These are phyloP conservation scores for Haemoproteus tartakovskyi DNA, from an alignment of 169 alveolate genomes.

Conservation along the genomic window DNA sequence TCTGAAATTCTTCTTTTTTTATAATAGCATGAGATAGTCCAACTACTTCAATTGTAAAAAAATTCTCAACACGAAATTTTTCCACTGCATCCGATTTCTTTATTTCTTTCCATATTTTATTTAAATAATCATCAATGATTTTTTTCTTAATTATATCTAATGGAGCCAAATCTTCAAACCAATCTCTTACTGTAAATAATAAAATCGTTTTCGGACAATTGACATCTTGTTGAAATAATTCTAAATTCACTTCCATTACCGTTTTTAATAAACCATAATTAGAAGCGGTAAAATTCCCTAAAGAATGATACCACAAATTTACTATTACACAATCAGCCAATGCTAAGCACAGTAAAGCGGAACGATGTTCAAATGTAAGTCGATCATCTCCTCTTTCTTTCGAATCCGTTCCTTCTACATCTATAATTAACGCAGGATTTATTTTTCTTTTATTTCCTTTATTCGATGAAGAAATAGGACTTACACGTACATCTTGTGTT, in stretches of 20 bases:
- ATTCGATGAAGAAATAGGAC: too few species aligned
- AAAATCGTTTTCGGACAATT: slow-evolving; percentile 12
- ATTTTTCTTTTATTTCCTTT: not conserved
- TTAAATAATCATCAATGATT: slow-evolving; percentile 75
- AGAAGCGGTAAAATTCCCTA: slow-evolving; percentile 87
- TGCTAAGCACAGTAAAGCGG: slow-evolving; percentile 87
- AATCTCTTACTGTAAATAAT: slow-evolving; percentile 77
- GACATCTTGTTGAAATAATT: slow-evolving; percentile 70
- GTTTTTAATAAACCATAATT: slow-evolving; percentile 87
- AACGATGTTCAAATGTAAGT: slow-evolving; percentile 87
- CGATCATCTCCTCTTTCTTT: slow-evolving; percentile 86
- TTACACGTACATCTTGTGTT: too few species aligned
- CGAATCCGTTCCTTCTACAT: slow-evolving; percentile 90
- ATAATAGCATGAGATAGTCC: slow-evolving; percentile 81
- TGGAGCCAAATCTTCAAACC: slow-evolving; percentile 80
- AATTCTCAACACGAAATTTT: slow-evolving; percentile 20
- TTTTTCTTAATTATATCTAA: slow-evolving; percentile 71
- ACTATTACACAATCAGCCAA: slow-evolving; percentile 86
- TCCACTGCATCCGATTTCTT: slow-evolving; percentile 65
- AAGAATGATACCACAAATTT: slow-evolving; percentile 84
- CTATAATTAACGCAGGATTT: slow-evolving; percentile 79
- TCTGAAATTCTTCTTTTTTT: slow-evolving; percentile 72
- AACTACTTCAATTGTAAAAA: slow-evolving; percentile 75
- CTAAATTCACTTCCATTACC: slow-evolving; percentile 85
- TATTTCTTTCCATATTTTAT: slow-evolving; percentile 81